Conservation (phyloP, 139 green algal genomes). For the Closterium sp. region DNA sequence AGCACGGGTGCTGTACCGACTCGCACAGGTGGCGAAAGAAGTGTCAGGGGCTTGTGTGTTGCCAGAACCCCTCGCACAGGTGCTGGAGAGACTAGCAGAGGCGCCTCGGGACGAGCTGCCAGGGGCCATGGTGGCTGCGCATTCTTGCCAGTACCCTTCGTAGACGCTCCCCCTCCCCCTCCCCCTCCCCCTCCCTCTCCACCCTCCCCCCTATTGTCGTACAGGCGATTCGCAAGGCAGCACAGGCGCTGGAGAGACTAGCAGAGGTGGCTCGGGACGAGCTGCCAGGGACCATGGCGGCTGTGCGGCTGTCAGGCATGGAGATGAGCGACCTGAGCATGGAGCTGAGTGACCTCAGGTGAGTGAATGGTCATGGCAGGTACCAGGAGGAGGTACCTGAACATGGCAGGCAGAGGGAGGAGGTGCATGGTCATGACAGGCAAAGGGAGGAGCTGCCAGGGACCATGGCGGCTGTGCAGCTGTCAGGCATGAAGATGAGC, state of each 20-base stretch:
- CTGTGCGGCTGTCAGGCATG: constrained; percentile 42
- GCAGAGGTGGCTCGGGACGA: constrained; percentile 45
- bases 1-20: constrained; percentile 16
- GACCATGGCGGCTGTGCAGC: constrained; percentile 40
- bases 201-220: background rate
- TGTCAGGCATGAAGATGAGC: constrained; percentile 50
- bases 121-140: constrained; percentile 39
- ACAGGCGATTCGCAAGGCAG: constrained; percentile 32
- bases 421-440: background rate
- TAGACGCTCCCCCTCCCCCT: too few relatives aligned
- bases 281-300: constrained; percentile 41
- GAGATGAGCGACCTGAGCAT: constrained; percentile 53
- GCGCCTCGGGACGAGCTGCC: constrained; percentile 36
- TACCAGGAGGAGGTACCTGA: too few relatives aligned
- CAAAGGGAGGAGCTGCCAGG: constrained; percentile 23
- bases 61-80: background rate
- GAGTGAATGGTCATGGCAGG: background rate
- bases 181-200: too few relatives aligned
- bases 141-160: background rate
- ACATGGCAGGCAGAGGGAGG: background rate
- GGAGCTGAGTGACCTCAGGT: constrained; percentile 47
- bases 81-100: constrained; percentile 31
- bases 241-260: constrained; percentile 31
- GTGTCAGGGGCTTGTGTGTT: constrained; percentile 33
- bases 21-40: constrained; percentile 32